A percentile compares a stretch with the other conserved stretches of the same genome.
phyloP scores from a whole-genome alignment of 805 yeast species.

The Saturnispora diversa region DNA sequence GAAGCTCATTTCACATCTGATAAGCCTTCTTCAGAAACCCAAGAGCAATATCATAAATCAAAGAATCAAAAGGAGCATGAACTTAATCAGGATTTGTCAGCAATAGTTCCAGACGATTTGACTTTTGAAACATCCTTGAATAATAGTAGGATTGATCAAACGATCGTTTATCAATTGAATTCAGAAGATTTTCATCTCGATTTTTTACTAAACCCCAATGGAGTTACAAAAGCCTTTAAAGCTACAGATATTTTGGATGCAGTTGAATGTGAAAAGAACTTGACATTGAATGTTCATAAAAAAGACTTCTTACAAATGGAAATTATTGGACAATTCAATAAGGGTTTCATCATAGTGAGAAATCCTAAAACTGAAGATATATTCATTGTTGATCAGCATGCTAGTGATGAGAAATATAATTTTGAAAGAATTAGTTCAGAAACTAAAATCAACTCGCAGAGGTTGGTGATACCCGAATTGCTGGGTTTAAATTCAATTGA shows the following conservation, averaged over 20 bases:
- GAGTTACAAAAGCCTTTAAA: background rate
- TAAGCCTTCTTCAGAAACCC: too few relatives aligned
- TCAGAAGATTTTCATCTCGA: background rate
- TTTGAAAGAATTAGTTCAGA: conserved; percentile 61
- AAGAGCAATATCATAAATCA: too few relatives aligned
- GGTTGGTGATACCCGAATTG: conserved; percentile 49
- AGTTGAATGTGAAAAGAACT: conserved; percentile 46
- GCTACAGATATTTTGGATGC: conserved; percentile 34
- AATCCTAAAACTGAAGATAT: conserved; percentile 45
- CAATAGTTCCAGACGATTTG: too few relatives aligned
- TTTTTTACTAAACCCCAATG: background rate
- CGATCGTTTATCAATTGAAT: background rate
- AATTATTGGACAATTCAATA: conserved; percentile 86
- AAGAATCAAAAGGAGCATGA: too few relatives aligned
- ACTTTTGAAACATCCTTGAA: too few relatives aligned
- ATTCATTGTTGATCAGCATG: conserved; percentile 94
- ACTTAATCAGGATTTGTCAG: too few relatives aligned
- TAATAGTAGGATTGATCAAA: conserved; percentile 2
- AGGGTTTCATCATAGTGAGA: conserved; percentile 84
- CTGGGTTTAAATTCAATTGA: conserved; percentile 72
- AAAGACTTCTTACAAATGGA: conserved; percentile 67
- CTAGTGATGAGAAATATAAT: conserved; percentile 91
- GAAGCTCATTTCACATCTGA: too few relatives aligned
- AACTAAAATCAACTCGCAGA: conserved; percentile 58
- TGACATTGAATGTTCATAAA: conserved; percentile 59